phyloP scores from a whole-genome alignment of 192 early-diverging fungal species.

The Backusella liffmaniae region DNA sequence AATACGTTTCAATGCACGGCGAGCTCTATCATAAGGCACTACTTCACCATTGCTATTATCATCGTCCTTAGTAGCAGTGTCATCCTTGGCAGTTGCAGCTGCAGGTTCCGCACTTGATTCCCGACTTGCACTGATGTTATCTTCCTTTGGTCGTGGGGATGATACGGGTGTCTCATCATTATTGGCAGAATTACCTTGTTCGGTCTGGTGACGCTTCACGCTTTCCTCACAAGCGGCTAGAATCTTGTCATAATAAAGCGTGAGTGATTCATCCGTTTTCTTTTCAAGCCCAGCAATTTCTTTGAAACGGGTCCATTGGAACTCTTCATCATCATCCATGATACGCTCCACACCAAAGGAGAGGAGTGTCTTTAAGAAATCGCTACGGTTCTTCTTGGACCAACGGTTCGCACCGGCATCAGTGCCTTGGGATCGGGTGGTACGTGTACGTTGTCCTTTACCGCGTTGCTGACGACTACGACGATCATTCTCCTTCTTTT shows the following conservation, averaged over 20 bases:
- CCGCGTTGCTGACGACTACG: conserved; percentile 37
- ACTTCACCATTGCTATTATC: conserved; percentile 41
- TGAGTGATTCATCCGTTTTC: conserved; percentile 67
- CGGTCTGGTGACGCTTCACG: conserved; percentile 31
- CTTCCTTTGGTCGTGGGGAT: background rate
- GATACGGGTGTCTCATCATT: background rate
- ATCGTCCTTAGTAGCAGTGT: conserved; percentile 41
- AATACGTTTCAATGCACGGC: conserved; percentile 65
- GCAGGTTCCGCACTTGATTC: conserved; percentile 38
- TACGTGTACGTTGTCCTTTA: conserved; percentile 35
- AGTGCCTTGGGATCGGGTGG: conserved; percentile 34
- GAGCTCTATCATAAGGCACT: conserved; percentile 66
- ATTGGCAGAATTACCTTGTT: background rate
- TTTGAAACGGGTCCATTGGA: conserved; percentile 67
- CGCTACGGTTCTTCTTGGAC: conserved; percentile 51
- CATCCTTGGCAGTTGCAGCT: conserved; percentile 20
- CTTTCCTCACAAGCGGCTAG: conserved; percentile 61
- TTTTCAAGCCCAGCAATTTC: conserved; percentile 59
- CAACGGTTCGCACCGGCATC: conserved; percentile 38
- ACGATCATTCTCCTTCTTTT: conserved; percentile 33
- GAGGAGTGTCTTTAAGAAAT: conserved; percentile 53
- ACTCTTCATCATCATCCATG: conserved; percentile 28
- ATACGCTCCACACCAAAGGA: conserved; percentile 53
- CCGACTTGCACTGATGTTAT: conserved; percentile 19
- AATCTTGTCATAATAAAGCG: conserved; percentile 60